Conservation (phyloP, 2,329 filamentous ascomycete species). For the Rutstroemia sp. region DNA sequence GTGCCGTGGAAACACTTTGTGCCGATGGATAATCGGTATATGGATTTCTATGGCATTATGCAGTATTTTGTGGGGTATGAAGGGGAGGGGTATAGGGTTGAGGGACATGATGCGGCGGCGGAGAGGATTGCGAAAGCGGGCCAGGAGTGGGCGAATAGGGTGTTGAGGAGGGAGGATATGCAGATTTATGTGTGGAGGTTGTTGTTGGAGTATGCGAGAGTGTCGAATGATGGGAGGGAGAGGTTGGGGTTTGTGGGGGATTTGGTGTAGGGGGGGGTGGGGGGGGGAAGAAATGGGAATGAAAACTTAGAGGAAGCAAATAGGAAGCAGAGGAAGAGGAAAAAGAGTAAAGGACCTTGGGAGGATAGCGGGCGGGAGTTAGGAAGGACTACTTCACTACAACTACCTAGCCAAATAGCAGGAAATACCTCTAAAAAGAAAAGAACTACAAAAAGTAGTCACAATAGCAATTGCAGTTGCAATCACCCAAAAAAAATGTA, state of each 20-base stretch:
- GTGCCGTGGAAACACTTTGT: constrained; percentile 77
- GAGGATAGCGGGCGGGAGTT: too few relatives aligned
- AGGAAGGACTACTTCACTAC: too few relatives aligned
- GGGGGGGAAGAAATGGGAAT: too few relatives aligned
- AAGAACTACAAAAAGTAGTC: too few relatives aligned
- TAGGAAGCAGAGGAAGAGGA: too few relatives aligned
- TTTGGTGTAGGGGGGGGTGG: constrained; percentile 14
- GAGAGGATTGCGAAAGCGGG: constrained; percentile 59
- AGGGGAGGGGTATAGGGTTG: constrained; percentile 30
- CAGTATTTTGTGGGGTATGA: constrained; percentile 66
- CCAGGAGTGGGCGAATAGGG: constrained; percentile 64
- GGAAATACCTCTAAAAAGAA: too few relatives aligned
- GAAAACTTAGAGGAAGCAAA: too few relatives aligned
- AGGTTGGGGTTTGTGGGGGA: constrained; percentile 29
- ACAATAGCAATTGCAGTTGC: too few relatives aligned
- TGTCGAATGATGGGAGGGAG: constrained; percentile 31
- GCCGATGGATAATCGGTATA: constrained; percentile 69
- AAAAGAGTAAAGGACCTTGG: too few relatives aligned
- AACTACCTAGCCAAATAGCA: too few relatives aligned
- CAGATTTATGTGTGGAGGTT: constrained; percentile 55
- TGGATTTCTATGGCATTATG: constrained; percentile 67
- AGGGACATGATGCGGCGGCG: constrained; percentile 44
- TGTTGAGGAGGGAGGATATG: constrained; percentile 65
- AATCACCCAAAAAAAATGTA: too few relatives aligned
- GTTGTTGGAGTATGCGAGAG: constrained; percentile 51